Evolutionary conservation across 164 flowering plant species (phyloP), one percentile per base, ranked within the genome.

Genomic region (Umbilicus rupestris): DNA sequence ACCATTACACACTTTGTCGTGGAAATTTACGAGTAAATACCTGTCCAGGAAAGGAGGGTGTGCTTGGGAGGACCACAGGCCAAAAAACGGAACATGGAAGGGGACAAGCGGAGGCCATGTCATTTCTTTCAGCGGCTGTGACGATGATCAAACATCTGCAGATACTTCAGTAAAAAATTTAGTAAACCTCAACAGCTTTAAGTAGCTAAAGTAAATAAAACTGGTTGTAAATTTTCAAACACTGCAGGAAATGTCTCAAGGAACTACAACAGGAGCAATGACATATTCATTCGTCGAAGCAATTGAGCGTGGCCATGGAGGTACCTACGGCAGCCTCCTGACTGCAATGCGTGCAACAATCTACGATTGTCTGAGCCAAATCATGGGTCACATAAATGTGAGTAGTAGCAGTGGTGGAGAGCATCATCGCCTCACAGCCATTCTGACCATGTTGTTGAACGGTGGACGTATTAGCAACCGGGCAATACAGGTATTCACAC

Each of bases 91-190:
- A 22, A 67, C 70, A 52, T 70, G 77, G 41, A 87, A 81, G 72
- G 89, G 91, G 6, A 83, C 89, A 41, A 80, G 73, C 11, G 96
- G 93, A 7, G 93, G 93, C 3, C 60, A 69, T 11, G 96, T 89
- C 19, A 15, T 84, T 1, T 81, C 70, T 37, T 72, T 89, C 59
- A 84, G 93, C 37, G 83, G 87, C 41, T 89, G 96, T 68, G 87
- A 81, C 69, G 96, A 89, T 75, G 44, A 81, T 74, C 84, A 86
- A 50, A 80, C 57, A 35, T 74, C 86, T 29, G 81, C 72, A 24
- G 90, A 33, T 24, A 37, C 39, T 19, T 5, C 64, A 14, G 60
- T 55, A 55, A 55, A 55, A 11, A 28, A 19, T 28, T 33, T 55
- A 5, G n/a, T n/a, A 14, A 28, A 28, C 31, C 16, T 2, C 9